Evolutionary conservation across 768 basidiomycete species (phyloP).

Genomic region (Pilatotrama ljubarskyi): DNA sequence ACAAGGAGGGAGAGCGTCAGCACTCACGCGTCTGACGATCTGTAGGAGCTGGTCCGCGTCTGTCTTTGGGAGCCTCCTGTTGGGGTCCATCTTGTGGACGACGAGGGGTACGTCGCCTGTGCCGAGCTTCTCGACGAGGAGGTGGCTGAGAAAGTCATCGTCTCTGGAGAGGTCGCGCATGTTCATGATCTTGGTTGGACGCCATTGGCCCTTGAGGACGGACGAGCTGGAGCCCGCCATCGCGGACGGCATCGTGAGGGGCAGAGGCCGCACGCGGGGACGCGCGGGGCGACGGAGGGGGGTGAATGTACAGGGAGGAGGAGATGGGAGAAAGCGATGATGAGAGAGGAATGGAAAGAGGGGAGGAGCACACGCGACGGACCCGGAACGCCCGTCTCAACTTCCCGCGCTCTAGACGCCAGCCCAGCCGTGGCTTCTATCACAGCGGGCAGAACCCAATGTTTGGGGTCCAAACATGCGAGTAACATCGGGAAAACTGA

Average conservation of each 20-base stretch:
- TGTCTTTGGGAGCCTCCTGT: slow-evolving; percentile 75
- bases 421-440: neutral
- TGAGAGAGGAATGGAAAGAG: slow-evolving; percentile 7
- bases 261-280: slow-evolving; percentile 7
- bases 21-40: slow-evolving; percentile 75
- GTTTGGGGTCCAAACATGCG: no score
- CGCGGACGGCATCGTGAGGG: slow-evolving; percentile 24
- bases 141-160: slow-evolving; percentile 88
- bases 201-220: slow-evolving; percentile 49
- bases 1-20: slow-evolving; percentile 15
- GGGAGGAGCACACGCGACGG: slow-evolving; percentile 12
- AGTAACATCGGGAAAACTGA: no score
- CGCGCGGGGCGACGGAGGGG: slow-evolving; percentile 14
- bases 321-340: slow-evolving; percentile 1
- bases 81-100: slow-evolving; percentile 89
- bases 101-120: slow-evolving; percentile 77
- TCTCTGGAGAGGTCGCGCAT: slow-evolving; percentile 87
- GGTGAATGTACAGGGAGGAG: neutral
- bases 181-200: slow-evolving; percentile 87
- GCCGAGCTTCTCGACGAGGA: slow-evolving; percentile 87
- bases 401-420: neutral
- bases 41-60: slow-evolving; percentile 64
- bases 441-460: no score
- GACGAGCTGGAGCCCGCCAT: slow-evolving; percentile 26
- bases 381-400: neutral